These are phyloP conservation scores for Yamadazyma aaseri DNA, from an alignment of 1,139 yeast genomes.

Conservation along the genomic window DNA sequence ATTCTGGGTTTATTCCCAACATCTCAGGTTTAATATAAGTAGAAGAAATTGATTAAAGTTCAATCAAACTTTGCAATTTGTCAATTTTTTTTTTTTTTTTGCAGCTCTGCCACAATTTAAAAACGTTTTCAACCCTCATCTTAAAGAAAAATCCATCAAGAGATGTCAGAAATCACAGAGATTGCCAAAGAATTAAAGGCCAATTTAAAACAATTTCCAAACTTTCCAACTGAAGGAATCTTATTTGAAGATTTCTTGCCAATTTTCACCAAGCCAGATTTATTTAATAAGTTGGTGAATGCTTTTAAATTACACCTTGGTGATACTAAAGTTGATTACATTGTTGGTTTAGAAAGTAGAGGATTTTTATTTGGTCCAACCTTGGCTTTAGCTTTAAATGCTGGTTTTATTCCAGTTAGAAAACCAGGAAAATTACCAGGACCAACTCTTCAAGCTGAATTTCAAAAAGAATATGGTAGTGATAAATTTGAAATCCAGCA, in stretches of 20 bases:
- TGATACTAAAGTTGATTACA: constrained; percentile 71
- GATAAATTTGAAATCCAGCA: constrained; percentile 89
- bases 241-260: constrained; percentile 95
- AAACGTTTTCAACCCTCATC: constrained; percentile 2
- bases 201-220: constrained; percentile 78
- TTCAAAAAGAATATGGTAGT: constrained; percentile 87
- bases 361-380: constrained; percentile 97
- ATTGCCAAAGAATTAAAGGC: constrained; percentile 61
- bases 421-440: constrained; percentile 97
- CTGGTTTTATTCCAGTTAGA: constrained; percentile 93
- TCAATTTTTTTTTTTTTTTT: too few species aligned
- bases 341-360: constrained; percentile 94
- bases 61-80: too few species aligned
- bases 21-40: neutral
- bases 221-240: constrained; percentile 92
- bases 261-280: constrained; percentile 76
- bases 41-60: neutral
- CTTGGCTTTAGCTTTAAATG: constrained; percentile 81
- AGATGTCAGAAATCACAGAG: constrained; percentile 25
- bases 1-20: constrained; percentile 1
- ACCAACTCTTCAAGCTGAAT: constrained; percentile 66
- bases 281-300: constrained; percentile 75
- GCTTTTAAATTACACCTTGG: constrained; percentile 79
- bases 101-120: neutral
- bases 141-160: neutral